Conservation (phyloP, 2,329 filamentous ascomycete genomes). For the Clarireedia paspali region DNA sequence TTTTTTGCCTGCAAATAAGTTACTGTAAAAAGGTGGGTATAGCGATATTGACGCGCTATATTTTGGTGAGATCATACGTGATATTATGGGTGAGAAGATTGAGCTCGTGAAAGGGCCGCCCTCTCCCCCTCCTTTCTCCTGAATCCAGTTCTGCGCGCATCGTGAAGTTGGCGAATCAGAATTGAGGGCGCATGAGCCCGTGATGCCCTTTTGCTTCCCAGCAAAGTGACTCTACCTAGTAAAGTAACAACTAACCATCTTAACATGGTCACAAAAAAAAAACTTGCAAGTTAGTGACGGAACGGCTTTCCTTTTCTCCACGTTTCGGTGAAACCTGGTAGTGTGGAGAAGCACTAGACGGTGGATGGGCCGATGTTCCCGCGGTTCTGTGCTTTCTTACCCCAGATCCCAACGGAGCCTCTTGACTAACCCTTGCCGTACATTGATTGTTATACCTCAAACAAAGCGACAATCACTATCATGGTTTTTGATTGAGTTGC, state of each 20-base stretch:
- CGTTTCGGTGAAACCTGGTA: conserved; percentile 4
- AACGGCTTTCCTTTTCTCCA: conserved; percentile 1
- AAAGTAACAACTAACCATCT: not conserved
- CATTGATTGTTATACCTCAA: not conserved
- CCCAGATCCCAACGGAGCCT: conserved; percentile 8
- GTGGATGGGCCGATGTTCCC: conserved; percentile 10
- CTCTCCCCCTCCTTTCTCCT: not conserved
- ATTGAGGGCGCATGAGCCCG: not conserved
- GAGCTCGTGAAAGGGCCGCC: not conserved
- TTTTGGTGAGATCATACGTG: not conserved
- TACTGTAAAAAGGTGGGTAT: not conserved
- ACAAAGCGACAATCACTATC: no score
- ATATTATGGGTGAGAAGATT: not conserved
- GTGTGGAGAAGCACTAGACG: conserved; percentile 1
- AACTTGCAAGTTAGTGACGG: not conserved
- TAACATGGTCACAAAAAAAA: not conserved
- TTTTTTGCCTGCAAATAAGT: no score
- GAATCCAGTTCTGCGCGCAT: not conserved
- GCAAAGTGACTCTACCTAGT: not conserved
- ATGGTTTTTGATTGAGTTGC: not conserved
- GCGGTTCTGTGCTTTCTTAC: conserved; percentile 1
- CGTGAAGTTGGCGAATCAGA: conserved; percentile 1
- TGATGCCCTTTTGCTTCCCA: not conserved
- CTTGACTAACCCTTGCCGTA: not conserved
- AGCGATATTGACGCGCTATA: not conserved